Base-by-base conservation (phyloP, 176 grass and related monocot species). In the Poa annua region DNA sequence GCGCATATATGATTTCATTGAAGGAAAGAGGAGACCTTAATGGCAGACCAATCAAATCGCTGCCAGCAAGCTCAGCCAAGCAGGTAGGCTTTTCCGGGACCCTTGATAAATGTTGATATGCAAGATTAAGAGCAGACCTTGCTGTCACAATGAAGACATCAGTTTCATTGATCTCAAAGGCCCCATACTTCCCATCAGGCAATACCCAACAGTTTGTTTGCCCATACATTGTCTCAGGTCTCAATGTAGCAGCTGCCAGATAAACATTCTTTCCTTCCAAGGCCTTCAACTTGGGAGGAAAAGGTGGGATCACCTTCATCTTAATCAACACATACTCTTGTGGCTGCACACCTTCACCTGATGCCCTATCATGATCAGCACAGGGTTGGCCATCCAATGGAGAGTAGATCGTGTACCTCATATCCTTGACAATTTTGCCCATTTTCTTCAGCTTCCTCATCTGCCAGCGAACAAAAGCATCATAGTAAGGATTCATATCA, bases 321-420 rank as follows among this genome's bases (percentile, higher is more conserved):
- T 97, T 96, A 84, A 96, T 96, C 69, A 96, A 67, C 13, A 96
- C 84, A 51, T 91, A 96, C n/a, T 96, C 91, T 35, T 96, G 88
- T 11, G 94, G 94, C 15, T 75, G 84, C 42, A 93, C 94, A 68
- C 78, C 84, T 92, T 96, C 91, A 78, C 91, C 91, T 47, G 88
- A 54, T 17, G 91, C 86, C 45, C 91, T 73, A 66, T 96, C 91
- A 64, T 96, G 94, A 71, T 93, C 94, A 66, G 88, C 91, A 73
- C 94, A 96, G 47, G 94, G 94, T 81, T 96, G 94, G 16, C 88
- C 86, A 83, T 93, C 94, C 78, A 96, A 80, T 5, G 94, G 94
- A 82, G 90, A 96, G 87, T 84, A 96, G 61, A 96, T 92, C 5
- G 84, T 85, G 52, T 96, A 96, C 62, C 90, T 84, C 82, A 81